These are phyloP conservation scores for Beauveria scarabaeidicola DNA, from an alignment of 2,329 filamentous ascomycete species.

Conservation along the genomic window DNA sequence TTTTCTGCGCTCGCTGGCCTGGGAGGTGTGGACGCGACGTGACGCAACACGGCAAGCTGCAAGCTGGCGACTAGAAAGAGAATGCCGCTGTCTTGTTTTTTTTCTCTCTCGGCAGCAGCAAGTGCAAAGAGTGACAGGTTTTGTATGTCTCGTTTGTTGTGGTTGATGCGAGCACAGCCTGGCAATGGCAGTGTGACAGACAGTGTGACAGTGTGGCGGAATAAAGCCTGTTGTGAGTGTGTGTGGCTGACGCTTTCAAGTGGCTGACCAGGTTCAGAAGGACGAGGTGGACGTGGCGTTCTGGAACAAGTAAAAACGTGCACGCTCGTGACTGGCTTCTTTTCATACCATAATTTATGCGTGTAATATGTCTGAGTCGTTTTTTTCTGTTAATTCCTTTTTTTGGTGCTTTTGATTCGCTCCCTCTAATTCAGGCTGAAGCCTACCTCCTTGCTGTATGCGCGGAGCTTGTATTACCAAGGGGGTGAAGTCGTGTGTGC, in stretches of 20 bases:
- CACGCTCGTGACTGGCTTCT: constrained; percentile 1
- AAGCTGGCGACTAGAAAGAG: background rate
- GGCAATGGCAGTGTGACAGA: no score
- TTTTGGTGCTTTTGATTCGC: background rate
- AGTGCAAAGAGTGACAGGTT: no score
- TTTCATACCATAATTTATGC: background rate
- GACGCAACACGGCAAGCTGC: no score
- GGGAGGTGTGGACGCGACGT: no score
- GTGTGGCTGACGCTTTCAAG: background rate
- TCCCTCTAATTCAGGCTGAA: background rate
- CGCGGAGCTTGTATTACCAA: no score
- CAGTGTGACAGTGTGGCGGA: no score
- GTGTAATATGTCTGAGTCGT: background rate
- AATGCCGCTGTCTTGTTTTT: no score
- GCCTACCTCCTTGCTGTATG: background rate
- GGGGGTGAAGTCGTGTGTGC: background rate
- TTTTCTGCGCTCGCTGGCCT: background rate
- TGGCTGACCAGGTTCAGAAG: background rate
- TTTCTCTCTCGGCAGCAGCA: no score
- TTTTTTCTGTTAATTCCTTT: background rate
- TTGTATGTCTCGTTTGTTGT: no score
- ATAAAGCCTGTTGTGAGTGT: no score
- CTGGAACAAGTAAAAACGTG: constrained; percentile 6
- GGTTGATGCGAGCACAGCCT: no score
- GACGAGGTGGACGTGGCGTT: background rate